Conservation (phyloP, 2,329 filamentous ascomycete species). For the Rutstroemia sp. region DNA sequence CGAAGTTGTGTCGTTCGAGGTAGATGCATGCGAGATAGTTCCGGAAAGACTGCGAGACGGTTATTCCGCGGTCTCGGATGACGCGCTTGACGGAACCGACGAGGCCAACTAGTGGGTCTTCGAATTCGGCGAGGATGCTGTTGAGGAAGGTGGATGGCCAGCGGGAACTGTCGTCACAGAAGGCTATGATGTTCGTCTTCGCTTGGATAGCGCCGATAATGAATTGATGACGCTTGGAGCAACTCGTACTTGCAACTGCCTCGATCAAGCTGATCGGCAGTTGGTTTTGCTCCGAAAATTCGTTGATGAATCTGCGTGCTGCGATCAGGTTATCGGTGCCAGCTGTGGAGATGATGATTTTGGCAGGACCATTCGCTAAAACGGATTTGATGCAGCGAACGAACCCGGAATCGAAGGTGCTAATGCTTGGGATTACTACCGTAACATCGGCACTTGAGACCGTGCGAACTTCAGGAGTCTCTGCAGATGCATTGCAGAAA, state of each 20-base stretch:
- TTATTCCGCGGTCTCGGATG: constrained; percentile 29
- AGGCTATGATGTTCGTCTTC: constrained; percentile 13
- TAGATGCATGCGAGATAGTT: constrained; percentile 54
- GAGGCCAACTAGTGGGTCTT: constrained; percentile 37
- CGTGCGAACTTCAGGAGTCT: background rate
- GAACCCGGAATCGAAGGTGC: constrained; percentile 15
- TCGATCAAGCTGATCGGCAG: background rate
- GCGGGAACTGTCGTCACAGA: constrained; percentile 17
- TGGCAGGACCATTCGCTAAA: constrained; percentile 11
- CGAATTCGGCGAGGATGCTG: constrained; percentile 15
- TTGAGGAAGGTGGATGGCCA: constrained; percentile 17
- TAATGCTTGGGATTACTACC: constrained; percentile 18
- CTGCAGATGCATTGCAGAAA: background rate
- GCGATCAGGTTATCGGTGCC: constrained; percentile 4
- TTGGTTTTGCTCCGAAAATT: background rate
- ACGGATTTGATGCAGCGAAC: constrained; percentile 7
- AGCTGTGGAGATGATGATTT: constrained; percentile 16
- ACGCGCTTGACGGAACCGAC: constrained; percentile 52
- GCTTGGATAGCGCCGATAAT: constrained; percentile 11
- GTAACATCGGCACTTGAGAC: constrained; percentile 16
- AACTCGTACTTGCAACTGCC: background rate
- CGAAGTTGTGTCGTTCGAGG: constrained; percentile 55
- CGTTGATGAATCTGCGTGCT: background rate
- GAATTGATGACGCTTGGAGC: constrained; percentile 15
- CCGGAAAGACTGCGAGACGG: constrained; percentile 9